Evolutionary conservation across 2,329 filamentous ascomycete genomes (phyloP).

Genomic region (Geosmithia flava): DNA sequence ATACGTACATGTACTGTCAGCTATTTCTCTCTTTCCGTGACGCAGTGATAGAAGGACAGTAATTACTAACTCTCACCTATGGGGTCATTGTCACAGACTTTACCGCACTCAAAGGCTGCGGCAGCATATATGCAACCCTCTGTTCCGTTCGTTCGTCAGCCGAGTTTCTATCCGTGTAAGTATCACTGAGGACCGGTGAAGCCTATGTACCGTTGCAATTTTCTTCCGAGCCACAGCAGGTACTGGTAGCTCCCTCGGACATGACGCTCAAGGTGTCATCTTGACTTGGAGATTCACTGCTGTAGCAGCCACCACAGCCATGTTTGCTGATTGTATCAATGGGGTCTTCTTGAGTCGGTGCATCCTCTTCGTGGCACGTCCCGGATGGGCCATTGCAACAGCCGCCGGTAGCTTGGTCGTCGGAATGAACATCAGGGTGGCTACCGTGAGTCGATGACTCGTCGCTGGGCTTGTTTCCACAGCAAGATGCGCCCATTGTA

Average conservation of each 20-base stretch:
- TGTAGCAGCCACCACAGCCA: not conserved
- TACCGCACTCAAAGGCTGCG: constrained; percentile 10
- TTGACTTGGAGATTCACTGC: not conserved
- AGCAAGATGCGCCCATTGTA: not conserved
- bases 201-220: constrained; percentile 1
- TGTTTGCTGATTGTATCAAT: not conserved
- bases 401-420: not conserved
- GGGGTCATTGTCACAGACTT: constrained; percentile 8
- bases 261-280: not conserved
- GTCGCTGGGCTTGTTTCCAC: not conserved
- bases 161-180: not conserved
- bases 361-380: not conserved
- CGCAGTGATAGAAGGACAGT: not conserved
- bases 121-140: constrained; percentile 12
- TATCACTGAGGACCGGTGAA: not conserved
- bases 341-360: not conserved
- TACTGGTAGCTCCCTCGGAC: not conserved
- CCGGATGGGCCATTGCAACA: not conserved
- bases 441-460: not conserved
- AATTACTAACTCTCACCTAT: not conserved
- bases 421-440: not conserved
- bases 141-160: constrained; percentile 1
- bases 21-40: not conserved
- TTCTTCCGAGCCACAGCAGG: constrained; percentile 1
- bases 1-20: too few species aligned